A percentile compares a stretch with the other conserved stretches of the same genome.
These are phyloP conservation scores for Hibiscus tridactylites DNA, from an alignment of 345 rosid genomes.

Conservation along the genomic window DNA sequence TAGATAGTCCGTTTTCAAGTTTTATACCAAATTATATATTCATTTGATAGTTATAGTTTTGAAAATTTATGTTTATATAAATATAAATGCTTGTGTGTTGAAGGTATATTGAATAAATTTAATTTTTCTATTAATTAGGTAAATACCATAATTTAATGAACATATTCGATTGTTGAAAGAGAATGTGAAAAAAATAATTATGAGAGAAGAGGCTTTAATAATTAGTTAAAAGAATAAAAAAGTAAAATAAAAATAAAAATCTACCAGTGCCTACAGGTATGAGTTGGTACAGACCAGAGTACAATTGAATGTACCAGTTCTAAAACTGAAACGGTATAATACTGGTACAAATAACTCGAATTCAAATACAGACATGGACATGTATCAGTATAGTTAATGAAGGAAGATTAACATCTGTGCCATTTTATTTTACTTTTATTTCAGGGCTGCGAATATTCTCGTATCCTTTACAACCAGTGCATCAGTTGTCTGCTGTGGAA, in stretches of 20 bases:
- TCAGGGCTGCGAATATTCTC: constrained; percentile 31
- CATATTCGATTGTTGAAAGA: background rate
- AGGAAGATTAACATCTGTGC: constrained; percentile 2
- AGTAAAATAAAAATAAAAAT: background rate
- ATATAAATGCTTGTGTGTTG: too few species aligned
- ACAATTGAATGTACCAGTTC: background rate
- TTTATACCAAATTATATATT: too few species aligned
- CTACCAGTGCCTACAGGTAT: background rate
- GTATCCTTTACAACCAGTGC: background rate
- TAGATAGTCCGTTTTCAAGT: too few species aligned
- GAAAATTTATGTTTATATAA: too few species aligned
- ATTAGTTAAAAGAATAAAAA: background rate
- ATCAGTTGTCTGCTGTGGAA: background rate
- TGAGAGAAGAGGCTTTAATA: background rate
- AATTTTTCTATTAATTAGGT: too few species aligned
- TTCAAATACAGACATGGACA: background rate
- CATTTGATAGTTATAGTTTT: too few species aligned
- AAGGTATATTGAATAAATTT: too few species aligned
- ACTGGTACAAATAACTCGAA: background rate
- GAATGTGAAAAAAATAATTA: background rate
- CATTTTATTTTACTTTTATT: background rate
- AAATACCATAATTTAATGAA: background rate
- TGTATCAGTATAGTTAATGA: background rate
- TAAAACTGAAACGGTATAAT: background rate
- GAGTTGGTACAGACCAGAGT: background rate